These are phyloP conservation scores for Sugiyamaella japonica DNA, from an alignment of 1,139 yeast genomes.

Conservation along the genomic window DNA sequence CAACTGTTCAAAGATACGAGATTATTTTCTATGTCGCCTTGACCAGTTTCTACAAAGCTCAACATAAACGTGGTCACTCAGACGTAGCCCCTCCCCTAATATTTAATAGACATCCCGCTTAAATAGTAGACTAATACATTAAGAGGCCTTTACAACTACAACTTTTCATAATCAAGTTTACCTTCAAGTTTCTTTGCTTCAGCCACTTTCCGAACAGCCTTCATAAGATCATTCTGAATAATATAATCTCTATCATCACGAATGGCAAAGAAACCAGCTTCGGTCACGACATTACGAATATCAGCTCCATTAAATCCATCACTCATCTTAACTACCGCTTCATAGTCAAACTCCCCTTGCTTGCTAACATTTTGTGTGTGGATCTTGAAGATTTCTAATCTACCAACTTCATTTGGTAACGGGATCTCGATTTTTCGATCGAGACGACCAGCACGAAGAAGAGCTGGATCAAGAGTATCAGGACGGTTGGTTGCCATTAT, in stretches of 20 bases:
- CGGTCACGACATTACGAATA: constrained; percentile 96
- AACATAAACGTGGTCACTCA: too few species aligned
- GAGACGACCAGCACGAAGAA: constrained; percentile 96
- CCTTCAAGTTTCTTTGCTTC: constrained; percentile 98
- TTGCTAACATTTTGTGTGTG: constrained; percentile 85
- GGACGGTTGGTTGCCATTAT: constrained; percentile 99
- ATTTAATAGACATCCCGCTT: too few species aligned
- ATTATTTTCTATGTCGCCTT: constrained; percentile 6
- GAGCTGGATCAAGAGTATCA: constrained; percentile 98
- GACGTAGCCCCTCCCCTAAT: too few species aligned
- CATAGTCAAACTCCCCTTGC: constrained; percentile 95
- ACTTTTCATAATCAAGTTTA: constrained; percentile 87
- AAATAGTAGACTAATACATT: neutral
- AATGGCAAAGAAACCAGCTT: constrained; percentile 97
- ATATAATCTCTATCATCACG: constrained; percentile 97
- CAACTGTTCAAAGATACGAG: constrained; percentile 1
- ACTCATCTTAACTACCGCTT: constrained; percentile 96
- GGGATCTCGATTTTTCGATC: constrained; percentile 97
- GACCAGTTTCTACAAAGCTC: neutral
- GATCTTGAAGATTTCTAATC: constrained; percentile 91
- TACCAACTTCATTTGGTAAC: constrained; percentile 94
- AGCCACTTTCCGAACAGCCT: constrained; percentile 96
- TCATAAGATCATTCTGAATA: constrained; percentile 90
- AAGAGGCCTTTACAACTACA: constrained; percentile 43
- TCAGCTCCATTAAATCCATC: constrained; percentile 99